Base-by-base conservation (phyloP, 2,329 filamentous ascomycete genomes). In the Alternaria hordeiaustralica region DNA sequence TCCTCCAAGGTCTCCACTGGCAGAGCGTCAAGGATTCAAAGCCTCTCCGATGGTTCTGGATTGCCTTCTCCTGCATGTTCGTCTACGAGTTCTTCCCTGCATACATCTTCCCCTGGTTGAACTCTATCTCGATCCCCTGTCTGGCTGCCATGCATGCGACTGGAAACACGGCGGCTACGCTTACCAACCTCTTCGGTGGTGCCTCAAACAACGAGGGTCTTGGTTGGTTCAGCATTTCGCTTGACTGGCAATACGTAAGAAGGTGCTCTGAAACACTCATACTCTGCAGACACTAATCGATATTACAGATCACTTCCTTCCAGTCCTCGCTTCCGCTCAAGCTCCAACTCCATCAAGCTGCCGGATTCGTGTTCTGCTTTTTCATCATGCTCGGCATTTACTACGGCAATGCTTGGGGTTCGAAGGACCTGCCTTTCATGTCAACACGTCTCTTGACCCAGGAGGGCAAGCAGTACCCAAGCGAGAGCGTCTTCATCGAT, bases 211-310 rank as follows among this genome's bases (percentile, higher is more conserved):
- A 68, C 28, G 66, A 68, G 23, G 66, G 66, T 8, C 44, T 66
- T 7, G 66, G 66, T 11, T 41, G 63, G 11, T 66, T 68, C 30
- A 56, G 30, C 26, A 15, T 68, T 6, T 68, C 66, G 5, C 55
- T 68, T 13, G 66, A 68, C 44, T 68, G 66, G 66, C 66, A 68
- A 66, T 68, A 68, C 50, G 63, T 68, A 55, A 62, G 66, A 21
- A 15, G 5, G 5, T 1, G 2, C 5, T 7, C 7, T 9, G 7
- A 9, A 28, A 13, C 12, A 41, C 8, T 18, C 23, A 13, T 33
- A 15, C 11, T 13, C 7, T 21, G 43, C 53, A 55, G 15, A 60
- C 33, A 4, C 41, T 33, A 18, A 45, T 26, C 25, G 6, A 2
- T 26, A 20, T 28, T 2, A n/a, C 18, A 68, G 63, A 68, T 66